phyloP scores from a whole-genome alignment of 1,139 yeast genomes.

The Nakaseomyces bracarensis region DNA sequence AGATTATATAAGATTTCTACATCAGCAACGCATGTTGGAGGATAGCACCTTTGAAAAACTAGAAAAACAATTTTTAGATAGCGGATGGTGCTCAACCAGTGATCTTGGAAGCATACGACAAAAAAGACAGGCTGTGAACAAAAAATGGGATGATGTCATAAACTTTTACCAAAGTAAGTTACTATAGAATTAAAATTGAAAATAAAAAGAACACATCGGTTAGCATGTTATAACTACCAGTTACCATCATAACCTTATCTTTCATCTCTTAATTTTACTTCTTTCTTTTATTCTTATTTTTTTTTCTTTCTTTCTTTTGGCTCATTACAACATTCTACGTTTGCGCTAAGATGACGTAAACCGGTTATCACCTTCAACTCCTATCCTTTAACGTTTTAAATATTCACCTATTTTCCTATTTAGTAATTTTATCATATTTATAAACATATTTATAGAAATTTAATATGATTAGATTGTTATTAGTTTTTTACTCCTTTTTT shows the following conservation, averaged over 20 bases:
- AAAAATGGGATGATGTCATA: conserved; percentile 8
- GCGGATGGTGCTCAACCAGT: conserved; percentile 7
- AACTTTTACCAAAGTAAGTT: conserved; percentile 7
- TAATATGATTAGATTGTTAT: no score
- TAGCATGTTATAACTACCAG: no score
- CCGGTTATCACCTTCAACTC: background rate
- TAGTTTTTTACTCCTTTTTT: no score
- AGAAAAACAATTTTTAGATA: conserved; percentile 5
- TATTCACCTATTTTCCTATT: background rate
- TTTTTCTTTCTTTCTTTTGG: background rate
- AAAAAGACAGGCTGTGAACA: conserved; percentile 7
- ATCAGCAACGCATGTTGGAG: conserved; percentile 5
- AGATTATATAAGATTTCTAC: conserved; percentile 5
- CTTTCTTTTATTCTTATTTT: no score
- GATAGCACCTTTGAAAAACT: conserved; percentile 7
- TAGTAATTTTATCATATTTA: background rate
- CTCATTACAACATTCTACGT: background rate
- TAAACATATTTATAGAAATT: background rate
- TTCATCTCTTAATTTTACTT: no score
- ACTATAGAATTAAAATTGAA: background rate
- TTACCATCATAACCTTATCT: no score
- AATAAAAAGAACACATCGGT: no score
- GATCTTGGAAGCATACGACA: conserved; percentile 6
- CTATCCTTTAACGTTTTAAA: background rate
- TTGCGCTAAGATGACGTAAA: background rate